Base-by-base conservation (phyloP, 1,284 basidiomycete species). In the Fomitopsis schrenkii region DNA sequence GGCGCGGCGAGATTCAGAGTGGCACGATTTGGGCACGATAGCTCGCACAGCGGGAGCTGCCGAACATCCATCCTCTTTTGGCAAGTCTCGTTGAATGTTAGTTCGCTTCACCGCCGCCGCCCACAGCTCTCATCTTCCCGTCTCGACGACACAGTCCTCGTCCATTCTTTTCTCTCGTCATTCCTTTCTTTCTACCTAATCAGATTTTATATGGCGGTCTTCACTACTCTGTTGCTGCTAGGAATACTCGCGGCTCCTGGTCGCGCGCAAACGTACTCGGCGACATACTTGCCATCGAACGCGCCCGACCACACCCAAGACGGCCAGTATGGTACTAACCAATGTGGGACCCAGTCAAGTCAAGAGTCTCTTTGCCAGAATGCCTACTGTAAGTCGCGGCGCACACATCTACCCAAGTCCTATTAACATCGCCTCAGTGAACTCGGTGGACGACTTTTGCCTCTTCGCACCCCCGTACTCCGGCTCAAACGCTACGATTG, bases 291-390 rank as follows among this genome's bases (percentile, higher is more conserved):
- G 41, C 75, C 72, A 38, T 76, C 76, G 1, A 81, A 81, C 64
- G 76, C 76, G 1, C 85, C 84, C 4, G 70, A 73, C 35, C 74
- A 77, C n/a, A 79, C 81, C 7, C 82, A 90, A 69, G 70, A 82
- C 44, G 89, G 86, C 28, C 89, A 89, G 71, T 65, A 78, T 33
- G 87, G 86, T n/a, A 85, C 84, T 19, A 86, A 89, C 70, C 74
- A 79, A 58, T 92, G 90, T 73, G 86, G 84, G 10, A 80, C 81
- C 2, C 75, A 72, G n/a, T 75, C 78, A 35, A 82, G 77, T 70
- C 85, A 87, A 72, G 77, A 76, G 10, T 87, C 85, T 3, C 73
- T 75, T 62, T 91, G 89, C 73, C 90, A 91, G 67, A 87, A 86
- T 66, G 83, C 80, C 2, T 88, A 80, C 71, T 67, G 87, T 87